These are phyloP conservation scores for Globisporangium cederbergense DNA, from an alignment of 352 stramenopile genomes.

Conservation along the genomic window DNA sequence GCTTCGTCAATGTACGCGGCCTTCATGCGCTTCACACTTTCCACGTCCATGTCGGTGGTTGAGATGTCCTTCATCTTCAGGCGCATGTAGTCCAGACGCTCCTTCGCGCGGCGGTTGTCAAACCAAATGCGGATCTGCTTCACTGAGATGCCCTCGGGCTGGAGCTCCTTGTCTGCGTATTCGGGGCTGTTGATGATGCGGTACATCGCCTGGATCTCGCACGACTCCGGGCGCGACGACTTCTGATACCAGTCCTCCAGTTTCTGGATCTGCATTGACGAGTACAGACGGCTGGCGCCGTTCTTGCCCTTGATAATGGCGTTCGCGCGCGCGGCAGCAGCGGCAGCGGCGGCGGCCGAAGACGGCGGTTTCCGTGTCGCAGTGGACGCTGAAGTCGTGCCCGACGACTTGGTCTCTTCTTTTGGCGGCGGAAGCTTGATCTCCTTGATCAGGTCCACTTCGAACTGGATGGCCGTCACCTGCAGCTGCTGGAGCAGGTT, in stretches of 20 bases:
- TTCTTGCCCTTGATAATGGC: constrained; percentile 64
- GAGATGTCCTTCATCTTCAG: constrained; percentile 89
- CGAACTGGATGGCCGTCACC: constrained; percentile 75
- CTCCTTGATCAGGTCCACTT: constrained; percentile 82
- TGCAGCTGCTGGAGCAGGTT: constrained; percentile 76
- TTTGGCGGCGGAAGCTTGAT: constrained; percentile 54
- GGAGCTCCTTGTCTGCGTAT: constrained; percentile 78
- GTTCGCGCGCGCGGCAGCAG: constrained; percentile 30
- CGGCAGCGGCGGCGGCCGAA: not conserved
- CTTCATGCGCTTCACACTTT: constrained; percentile 87
- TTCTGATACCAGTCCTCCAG: constrained; percentile 88
- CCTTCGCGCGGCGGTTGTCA: constrained; percentile 82
- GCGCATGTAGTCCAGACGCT: constrained; percentile 86
- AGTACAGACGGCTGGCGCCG: constrained; percentile 80
- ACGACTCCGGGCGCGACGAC: constrained; percentile 72
- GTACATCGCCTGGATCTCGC: constrained; percentile 89
- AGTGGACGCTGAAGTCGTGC: constrained; percentile 15
- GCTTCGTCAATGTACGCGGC: constrained; percentile 86
- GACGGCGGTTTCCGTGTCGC: constrained; percentile 26
- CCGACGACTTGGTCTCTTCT: constrained; percentile 42
- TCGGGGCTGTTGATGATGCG: constrained; percentile 84
- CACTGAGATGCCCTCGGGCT: constrained; percentile 82
- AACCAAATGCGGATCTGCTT: constrained; percentile 90
- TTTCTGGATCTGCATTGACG: constrained; percentile 84
- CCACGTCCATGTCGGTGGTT: constrained; percentile 76